Evolutionary conservation across 495 filamentous ascomycete genomes (phyloP), one percentile per base, ranked within the genome.

Genomic region (Xeromyces bisporus): DNA sequence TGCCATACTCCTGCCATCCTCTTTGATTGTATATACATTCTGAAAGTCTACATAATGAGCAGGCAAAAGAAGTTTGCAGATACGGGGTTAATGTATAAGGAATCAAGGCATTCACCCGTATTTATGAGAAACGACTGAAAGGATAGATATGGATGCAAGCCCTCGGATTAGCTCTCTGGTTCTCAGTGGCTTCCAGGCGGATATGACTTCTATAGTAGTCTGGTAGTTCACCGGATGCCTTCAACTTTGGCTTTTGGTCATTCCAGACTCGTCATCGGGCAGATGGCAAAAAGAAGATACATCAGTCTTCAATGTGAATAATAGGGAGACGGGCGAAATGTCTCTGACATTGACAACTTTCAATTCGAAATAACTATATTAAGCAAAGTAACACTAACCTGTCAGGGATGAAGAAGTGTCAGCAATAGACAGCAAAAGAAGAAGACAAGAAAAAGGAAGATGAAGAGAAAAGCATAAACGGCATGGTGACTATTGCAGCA

Each of bases 121-220:
- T 24, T 24, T 24, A 7, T 24, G 23, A 24, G 6, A 24, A 24
- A n/a, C 23, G 6, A n/a, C 7, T 7, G 23, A n/a, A n/a, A 24
- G n/a, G 23, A 24, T 6, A 24, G 23, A 6, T n/a, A 24, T 24
- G 7, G 23, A 7, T n/a, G n/a, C n/a, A n/a, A n/a, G 53, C 58
- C 57, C 63, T 67, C 62, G 60, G 64, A 67, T 66, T 66, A 66
- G 64, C 64, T 67, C 64, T 67, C 64, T 47, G 40, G 62, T 67
- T 65, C 53, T 58, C 64, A 67, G 48, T 26, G 60, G 49, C 54
- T 55, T 63, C 64, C 63, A 52, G 42, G 38, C 48, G 34, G 29
- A 29, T 33, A 28, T 33, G 39, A 35, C 23, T 29, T 38, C 24
- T 36, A 35, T 30, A 24, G 14, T 11, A 18, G 39, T 23, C 26